Evolutionary conservation across 345 rosid species (phyloP), one percentile per base, ranked within the genome.

Genomic region (Brassica juncea): DNA sequence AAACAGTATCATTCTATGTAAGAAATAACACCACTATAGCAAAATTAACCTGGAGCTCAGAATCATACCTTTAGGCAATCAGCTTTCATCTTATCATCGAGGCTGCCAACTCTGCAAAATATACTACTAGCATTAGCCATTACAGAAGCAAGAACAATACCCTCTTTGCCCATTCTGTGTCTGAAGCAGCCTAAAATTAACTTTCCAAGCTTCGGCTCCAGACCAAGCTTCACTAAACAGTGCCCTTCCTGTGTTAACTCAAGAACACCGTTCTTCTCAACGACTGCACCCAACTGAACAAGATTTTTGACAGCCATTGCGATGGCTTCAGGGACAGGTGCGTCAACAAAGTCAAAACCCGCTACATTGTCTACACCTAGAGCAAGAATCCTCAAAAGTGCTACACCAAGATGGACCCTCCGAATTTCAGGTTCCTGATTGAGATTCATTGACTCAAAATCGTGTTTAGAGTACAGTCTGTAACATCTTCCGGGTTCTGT

Each of bases 401-500:
- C 98, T 80, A 94, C 78, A 74, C 98, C 97, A 72, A 94, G 92
- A 85, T 92, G 94, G 80, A 92, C 97, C 87, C 95, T 94, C 44
- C 75, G 84, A 81, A 94, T 94, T 79, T 94, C 97, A 70, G 97
- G 97, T 70, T 86, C 93, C 80, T 88, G 97, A 70, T 88, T 89
- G 68, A 72, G 67, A 74, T 83, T 71, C 98, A 89, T 89, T 2
- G 83, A 78, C 80, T 83, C 85, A 81, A 85, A 94, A 68, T 86
- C 89, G 47, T 25, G 19, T 62, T 74, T 71, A 2, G 92, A 70
- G 77, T 92, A 94, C 31, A 94, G 89, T 75, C 98, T 85, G 72
- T 87, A 94, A 86, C 97, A 94, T 75, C 74, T 85, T 63, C 97
- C 98, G 19, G 94, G 91, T 76, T 86, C 94, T n/a, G 91, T 92